A percentile compares a stretch with the other conserved stretches of the same genome.
phyloP scores from a whole-genome alignment of 371 early-diverging fungal genomes.

The Dipsacomyces acuminosporus region DNA sequence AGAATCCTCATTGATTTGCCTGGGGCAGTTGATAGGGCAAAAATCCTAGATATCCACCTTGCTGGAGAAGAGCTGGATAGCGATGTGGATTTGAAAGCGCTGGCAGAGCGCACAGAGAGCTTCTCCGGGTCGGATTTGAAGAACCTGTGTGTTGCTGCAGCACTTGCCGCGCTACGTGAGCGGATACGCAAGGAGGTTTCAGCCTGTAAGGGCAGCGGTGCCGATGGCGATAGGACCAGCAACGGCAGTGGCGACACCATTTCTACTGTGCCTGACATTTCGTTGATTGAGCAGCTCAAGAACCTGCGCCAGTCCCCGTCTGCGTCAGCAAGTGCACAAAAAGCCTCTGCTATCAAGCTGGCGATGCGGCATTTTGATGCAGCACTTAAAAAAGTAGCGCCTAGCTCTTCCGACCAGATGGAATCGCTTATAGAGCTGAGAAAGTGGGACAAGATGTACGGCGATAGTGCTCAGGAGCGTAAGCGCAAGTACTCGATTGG shows the following conservation, averaged over 20 bases:
- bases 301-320: slow-evolving; percentile 22
- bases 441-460: slow-evolving; percentile 85
- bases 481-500: slow-evolving; percentile 39
- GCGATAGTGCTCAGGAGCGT: slow-evolving; percentile 62
- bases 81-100: slow-evolving; percentile 50
- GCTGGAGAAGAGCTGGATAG: slow-evolving; percentile 62
- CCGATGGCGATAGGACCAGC: too few species aligned
- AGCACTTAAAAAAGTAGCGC: slow-evolving; percentile 75
- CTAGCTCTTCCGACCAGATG: slow-evolving; percentile 85
- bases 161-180: slow-evolving; percentile 67
- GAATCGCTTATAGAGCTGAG: slow-evolving; percentile 72
- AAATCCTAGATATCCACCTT: slow-evolving; percentile 78
- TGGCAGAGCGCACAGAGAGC: slow-evolving; percentile 66
- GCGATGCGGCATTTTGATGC: slow-evolving; percentile 67
- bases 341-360: slow-evolving; percentile 25
- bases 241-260: neutral
- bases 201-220: too few species aligned
- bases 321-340: slow-evolving; percentile 14
- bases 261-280: neutral
- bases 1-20: slow-evolving; percentile 94
- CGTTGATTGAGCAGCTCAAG: slow-evolving; percentile 43
- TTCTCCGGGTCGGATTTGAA: slow-evolving; percentile 98
- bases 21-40: slow-evolving; percentile 68
- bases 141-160: slow-evolving; percentile 95
- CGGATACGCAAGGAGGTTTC: slow-evolving; percentile 47